Evolutionary conservation across 2,329 filamentous ascomycete genomes (phyloP).

Genomic region (Arachnopeziza araneosa): DNA sequence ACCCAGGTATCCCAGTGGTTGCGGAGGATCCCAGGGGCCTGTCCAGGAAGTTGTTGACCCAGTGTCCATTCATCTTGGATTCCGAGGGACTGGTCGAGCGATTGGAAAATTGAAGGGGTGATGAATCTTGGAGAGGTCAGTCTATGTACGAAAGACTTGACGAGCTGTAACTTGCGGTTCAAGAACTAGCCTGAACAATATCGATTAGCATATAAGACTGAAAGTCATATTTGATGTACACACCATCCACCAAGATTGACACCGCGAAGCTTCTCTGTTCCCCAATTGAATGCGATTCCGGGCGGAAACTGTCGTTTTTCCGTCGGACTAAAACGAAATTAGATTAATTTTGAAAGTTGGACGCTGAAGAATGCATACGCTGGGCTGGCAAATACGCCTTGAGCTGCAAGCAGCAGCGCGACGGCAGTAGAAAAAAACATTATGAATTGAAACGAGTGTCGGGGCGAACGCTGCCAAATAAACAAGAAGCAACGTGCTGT

Average conservation of each 20-base stretch:
- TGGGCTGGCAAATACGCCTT: not conserved
- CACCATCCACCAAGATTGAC: conserved; percentile 29
- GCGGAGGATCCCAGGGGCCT: conserved; percentile 38
- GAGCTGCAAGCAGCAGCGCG: not conserved
- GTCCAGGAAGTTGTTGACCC: conserved; percentile 35
- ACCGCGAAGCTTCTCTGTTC: conserved; percentile 36
- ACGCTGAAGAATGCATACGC: not conserved
- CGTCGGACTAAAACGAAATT: not conserved
- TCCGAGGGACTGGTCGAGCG: conserved; percentile 16
- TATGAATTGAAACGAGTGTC: not conserved
- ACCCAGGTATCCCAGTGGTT: conserved; percentile 44
- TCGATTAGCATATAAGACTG: not conserved
- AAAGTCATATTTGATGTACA: not conserved
- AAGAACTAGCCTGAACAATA: not conserved
- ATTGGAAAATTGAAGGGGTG: conserved; percentile 45
- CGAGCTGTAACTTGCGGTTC: not conserved
- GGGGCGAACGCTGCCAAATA: too few species aligned
- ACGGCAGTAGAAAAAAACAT: not conserved
- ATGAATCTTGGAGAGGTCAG: conserved; percentile 35
- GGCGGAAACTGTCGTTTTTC: conserved; percentile 2
- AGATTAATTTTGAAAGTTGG: not conserved
- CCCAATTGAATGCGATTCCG: conserved; percentile 37
- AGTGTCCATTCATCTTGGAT: conserved; percentile 20
- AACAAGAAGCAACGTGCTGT: too few species aligned
- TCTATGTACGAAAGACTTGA: conserved; percentile 3